These are phyloP conservation scores for Aspergillus sp. DNA, from an alignment of 2,329 filamentous ascomycete species.

Conservation along the genomic window DNA sequence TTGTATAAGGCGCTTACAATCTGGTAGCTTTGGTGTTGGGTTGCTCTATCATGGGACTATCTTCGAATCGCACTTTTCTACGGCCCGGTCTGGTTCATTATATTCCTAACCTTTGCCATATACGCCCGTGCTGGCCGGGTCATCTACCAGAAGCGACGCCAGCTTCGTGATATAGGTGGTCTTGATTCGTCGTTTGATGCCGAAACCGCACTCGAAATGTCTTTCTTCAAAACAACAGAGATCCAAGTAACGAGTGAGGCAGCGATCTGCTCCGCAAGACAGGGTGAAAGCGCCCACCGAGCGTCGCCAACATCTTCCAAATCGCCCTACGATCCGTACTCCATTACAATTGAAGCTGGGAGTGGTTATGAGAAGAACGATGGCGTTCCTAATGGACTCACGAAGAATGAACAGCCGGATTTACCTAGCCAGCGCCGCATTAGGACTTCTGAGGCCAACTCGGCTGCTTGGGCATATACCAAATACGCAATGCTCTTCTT, in stretches of 20 bases:
- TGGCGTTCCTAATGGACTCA: conserved; percentile 2
- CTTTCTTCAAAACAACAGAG: conserved; percentile 55
- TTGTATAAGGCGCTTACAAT: not conserved
- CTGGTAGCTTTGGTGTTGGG: conserved; percentile 78
- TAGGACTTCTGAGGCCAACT: conserved; percentile 23
- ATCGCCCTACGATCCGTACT: conserved; percentile 22
- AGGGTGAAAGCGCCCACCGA: conserved; percentile 3
- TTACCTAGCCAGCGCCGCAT: conserved; percentile 11
- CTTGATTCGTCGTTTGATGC: conserved; percentile 39
- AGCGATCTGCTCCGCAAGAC: conserved; percentile 10
- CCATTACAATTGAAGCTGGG: conserved; percentile 27
- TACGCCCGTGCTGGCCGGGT: conserved; percentile 37
- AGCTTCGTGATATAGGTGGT: conserved; percentile 53
- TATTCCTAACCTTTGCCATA: conserved; percentile 35
- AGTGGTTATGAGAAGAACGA: not conserved
- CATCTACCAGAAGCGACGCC: conserved; percentile 53
- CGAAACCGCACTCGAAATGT: not conserved
- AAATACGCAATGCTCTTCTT: conserved; percentile 38
- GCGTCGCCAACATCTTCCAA: conserved; percentile 1
- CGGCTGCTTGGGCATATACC: conserved; percentile 35
- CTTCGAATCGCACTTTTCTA: conserved; percentile 74
- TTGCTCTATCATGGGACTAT: conserved; percentile 61
- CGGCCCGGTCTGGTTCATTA: conserved; percentile 39
- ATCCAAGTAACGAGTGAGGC: conserved; percentile 59
- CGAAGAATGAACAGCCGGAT: conserved; percentile 4